These are phyloP conservation scores for Dactylellina parvicollis DNA, from an alignment of 2,329 filamentous ascomycete genomes.

Conservation along the genomic window DNA sequence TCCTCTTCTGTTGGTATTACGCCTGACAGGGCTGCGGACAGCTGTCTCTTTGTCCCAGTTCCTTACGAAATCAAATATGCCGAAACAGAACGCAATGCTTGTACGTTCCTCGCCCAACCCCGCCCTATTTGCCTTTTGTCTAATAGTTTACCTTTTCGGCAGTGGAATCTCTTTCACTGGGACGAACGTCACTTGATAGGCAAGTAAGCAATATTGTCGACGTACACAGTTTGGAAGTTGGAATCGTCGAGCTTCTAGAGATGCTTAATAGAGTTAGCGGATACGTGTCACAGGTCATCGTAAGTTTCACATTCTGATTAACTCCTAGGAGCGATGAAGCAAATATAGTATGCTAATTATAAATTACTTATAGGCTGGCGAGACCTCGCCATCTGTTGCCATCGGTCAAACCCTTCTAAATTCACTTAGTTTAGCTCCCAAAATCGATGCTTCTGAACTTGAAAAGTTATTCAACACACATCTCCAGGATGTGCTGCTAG, in stretches of 20 bases:
- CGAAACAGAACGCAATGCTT: constrained; percentile 75
- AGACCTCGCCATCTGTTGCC: constrained; percentile 85
- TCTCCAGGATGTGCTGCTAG: constrained; percentile 97
- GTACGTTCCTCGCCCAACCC: constrained; percentile 1
- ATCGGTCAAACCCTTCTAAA: constrained; percentile 96
- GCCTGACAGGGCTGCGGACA: constrained; percentile 92
- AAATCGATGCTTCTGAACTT: constrained; percentile 88
- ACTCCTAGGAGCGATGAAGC: background rate
- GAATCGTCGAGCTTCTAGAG: constrained; percentile 84
- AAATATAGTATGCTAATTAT: background rate
- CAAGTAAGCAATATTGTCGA: constrained; percentile 71
- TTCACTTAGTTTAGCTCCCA: constrained; percentile 88
- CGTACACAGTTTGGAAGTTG: constrained; percentile 85
- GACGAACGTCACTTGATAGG: constrained; percentile 31
- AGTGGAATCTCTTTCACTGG: constrained; percentile 50
- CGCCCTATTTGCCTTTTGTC: background rate
- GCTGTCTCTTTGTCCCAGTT: constrained; percentile 96
- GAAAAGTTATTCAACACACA: constrained; percentile 99
- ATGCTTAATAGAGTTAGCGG: constrained; percentile 90
- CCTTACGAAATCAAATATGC: constrained; percentile 92
- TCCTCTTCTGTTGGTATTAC: constrained; percentile 94
- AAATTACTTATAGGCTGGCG: constrained; percentile 71
- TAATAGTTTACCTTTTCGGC: constrained; percentile 5
- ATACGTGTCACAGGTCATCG: constrained; percentile 91
- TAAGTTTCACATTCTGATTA: constrained; percentile 29